Conservation (phyloP, 2,329 filamentous ascomycete genomes). For the Claviceps sp. region DNA sequence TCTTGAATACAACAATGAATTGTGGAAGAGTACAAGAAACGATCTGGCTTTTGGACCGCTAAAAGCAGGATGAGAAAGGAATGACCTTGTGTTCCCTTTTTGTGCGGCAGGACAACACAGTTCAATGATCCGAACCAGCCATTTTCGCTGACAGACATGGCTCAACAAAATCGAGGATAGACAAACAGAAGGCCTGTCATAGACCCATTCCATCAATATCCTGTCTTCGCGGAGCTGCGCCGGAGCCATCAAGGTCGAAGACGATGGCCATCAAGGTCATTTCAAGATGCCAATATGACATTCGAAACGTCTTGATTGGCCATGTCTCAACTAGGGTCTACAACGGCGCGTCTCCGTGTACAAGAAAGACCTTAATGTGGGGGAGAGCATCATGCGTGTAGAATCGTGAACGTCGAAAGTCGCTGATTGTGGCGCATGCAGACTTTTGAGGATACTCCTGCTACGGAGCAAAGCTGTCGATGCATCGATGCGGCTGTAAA, state of each 20-base stretch:
- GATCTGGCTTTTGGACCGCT: too few relatives aligned
- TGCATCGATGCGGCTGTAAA: too few relatives aligned
- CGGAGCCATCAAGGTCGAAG: background rate
- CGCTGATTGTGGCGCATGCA: too few relatives aligned
- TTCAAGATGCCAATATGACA: background rate
- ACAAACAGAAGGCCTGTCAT: background rate
- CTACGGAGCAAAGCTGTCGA: too few relatives aligned
- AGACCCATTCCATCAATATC: background rate
- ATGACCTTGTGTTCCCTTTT: too few relatives aligned
- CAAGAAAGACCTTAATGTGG: too few relatives aligned
- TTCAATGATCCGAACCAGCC: background rate
- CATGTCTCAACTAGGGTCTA: background rate
- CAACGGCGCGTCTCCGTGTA: background rate
- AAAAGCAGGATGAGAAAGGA: too few relatives aligned
- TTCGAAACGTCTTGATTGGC: background rate
- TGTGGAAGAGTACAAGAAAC: too few relatives aligned
- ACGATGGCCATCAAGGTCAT: background rate
- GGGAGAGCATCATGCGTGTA: too few relatives aligned
- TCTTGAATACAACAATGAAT: background rate
- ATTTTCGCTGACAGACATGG: background rate
- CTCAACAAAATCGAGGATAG: background rate
- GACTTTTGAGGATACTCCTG: too few relatives aligned
- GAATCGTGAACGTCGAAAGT: too few relatives aligned
- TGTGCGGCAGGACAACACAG: background rate
- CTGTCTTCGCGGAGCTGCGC: too few relatives aligned